These are phyloP conservation scores for Trichophyton schoenleinii DNA, from an alignment of 2,329 filamentous ascomycete genomes.

Conservation along the genomic window DNA sequence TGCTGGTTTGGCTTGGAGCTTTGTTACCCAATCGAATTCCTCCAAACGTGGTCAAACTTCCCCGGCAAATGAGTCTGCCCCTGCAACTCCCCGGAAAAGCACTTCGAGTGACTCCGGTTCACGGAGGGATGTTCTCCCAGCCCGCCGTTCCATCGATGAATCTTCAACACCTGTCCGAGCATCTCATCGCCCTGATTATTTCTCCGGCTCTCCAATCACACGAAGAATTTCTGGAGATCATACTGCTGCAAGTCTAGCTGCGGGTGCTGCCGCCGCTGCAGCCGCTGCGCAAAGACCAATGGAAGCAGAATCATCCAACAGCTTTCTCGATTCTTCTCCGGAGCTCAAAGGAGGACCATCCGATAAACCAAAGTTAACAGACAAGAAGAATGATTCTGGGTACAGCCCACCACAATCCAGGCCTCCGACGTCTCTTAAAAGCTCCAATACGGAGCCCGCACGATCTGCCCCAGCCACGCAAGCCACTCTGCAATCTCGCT, in stretches of 20 bases:
- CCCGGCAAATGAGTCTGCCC: constrained; percentile 15
- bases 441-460: background rate
- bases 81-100: constrained; percentile 18
- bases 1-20: constrained; percentile 50
- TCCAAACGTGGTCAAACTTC: constrained; percentile 16
- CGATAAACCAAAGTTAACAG: background rate
- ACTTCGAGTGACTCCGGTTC: constrained; percentile 18
- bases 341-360: background rate
- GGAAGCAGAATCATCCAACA: background rate
- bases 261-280: constrained; percentile 12
- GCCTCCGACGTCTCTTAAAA: background rate
- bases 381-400: background rate
- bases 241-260: constrained; percentile 7
- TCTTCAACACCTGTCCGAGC: background rate
- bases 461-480: background rate
- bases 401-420: background rate
- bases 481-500: background rate
- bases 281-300: background rate
- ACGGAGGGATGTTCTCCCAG: background rate
- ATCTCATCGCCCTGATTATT: constrained; percentile 12
- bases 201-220: constrained; percentile 10
- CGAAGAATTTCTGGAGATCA: constrained; percentile 8
- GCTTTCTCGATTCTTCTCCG: background rate
- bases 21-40: constrained; percentile 21
- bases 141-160: background rate